These are phyloP conservation scores for Mycosphaerella sp. DNA, from an alignment of 2,329 filamentous ascomycete species.

Conservation along the genomic window DNA sequence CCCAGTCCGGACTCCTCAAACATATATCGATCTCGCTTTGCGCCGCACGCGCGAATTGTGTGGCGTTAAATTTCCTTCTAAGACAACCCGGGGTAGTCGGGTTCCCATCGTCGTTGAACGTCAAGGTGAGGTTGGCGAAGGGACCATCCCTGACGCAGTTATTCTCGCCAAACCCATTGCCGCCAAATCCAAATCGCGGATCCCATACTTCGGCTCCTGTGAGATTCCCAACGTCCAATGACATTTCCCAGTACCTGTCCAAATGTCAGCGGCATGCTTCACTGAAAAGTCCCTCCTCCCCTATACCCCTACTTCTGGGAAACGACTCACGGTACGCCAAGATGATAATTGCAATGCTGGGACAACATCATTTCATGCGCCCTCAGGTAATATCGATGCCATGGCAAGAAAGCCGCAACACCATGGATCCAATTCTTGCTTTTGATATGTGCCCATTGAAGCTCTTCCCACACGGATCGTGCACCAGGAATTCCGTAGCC, in stretches of 20 bases:
- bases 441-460: constrained; percentile 22
- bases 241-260: constrained; percentile 20
- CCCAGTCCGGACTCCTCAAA: constrained; percentile 13
- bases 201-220: constrained; percentile 17
- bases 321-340: constrained; percentile 16
- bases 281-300: too few species aligned
- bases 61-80: constrained; percentile 12
- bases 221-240: constrained; percentile 17
- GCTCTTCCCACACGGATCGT: constrained; percentile 20
- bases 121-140: constrained; percentile 17
- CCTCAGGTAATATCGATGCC: constrained; percentile 23
- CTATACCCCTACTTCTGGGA: background rate
- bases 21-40: constrained; percentile 18
- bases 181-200: constrained; percentile 17
- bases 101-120: constrained; percentile 10
- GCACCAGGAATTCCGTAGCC: constrained; percentile 20
- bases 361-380: constrained; percentile 18
- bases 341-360: constrained; percentile 18
- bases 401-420: constrained; percentile 20
- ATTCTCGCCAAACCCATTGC: constrained; percentile 8
- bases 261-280: background rate
- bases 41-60: constrained; percentile 12
- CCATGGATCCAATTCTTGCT: constrained; percentile 24
- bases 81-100: constrained; percentile 13
- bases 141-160: constrained; percentile 18